Evolutionary conservation across 768 basidiomycete genomes (phyloP), one percentile per base, ranked within the genome.

Genomic region (Hortiboletus campestris): DNA sequence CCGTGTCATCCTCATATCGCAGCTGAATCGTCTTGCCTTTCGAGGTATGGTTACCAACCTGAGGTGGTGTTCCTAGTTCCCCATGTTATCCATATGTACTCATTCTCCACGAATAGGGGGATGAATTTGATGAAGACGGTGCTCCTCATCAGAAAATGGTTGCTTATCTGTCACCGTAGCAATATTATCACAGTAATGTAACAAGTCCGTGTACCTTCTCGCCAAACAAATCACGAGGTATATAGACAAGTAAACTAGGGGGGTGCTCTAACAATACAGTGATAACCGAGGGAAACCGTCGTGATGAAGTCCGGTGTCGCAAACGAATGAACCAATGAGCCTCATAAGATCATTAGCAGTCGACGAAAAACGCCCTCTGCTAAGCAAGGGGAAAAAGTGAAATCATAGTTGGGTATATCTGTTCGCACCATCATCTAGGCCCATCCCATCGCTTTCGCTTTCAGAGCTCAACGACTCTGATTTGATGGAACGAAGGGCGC

Each of bases 81-180:
- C 28, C 57, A 12, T 52, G 58, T 57, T 56, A 65, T 67, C 60
- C 54, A 66, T 66, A 35, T 54, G 55, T 52, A 48, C 58, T 65
- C 67, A 68, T 51, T 58, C 46, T 63, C 57, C 58, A 50, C 55
- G 46, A 58, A 43, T 70, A 91, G 85, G 87, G 86, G 58, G 78
- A 79, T 25, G 80, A 83, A 69, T 91, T 89, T 74, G 87, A 88
- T 71, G 89, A 86, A 74, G 91, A 88, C 53, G 91, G 90, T 32
- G 90, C 82, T 65, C 90, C 88, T 55, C 91, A 94, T 80, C 90
- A 92, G 69, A 85, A 83, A 73, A 90, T 93, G 90, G 78, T 85
- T 57, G 72, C 80, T 62, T 76, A 73, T 59, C 69, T 89, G 63
- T 77, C 80, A 56, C 72, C 74, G 68, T 69, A 70, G 48, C 64